phyloP scores from a whole-genome alignment of 192 early-diverging fungal species.

The Lobosporangium transversale region DNA sequence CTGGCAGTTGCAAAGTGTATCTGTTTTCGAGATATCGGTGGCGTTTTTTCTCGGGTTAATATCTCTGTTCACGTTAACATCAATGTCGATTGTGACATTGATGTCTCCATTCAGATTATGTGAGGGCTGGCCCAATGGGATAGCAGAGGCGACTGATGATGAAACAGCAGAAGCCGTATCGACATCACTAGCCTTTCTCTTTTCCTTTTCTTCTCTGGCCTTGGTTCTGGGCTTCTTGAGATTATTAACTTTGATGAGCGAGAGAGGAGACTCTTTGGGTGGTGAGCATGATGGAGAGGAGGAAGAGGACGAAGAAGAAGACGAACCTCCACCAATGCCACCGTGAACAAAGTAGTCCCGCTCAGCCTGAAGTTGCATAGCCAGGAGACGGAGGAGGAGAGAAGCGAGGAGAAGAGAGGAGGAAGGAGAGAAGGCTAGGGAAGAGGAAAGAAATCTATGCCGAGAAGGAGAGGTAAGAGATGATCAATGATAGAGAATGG shows the following conservation, averaged over 20 bases:
- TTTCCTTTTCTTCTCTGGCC: not conserved
- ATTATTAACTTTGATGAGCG: slow-evolving; percentile 15
- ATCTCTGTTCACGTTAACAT: slow-evolving; percentile 2
- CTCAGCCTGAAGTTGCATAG: slow-evolving; percentile 49
- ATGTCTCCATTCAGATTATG: too few species aligned
- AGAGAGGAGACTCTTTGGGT: slow-evolving; percentile 16
- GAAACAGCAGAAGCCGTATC: not conserved
- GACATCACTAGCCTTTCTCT: not conserved
- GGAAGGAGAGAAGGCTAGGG: not conserved
- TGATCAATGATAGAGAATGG: not conserved
- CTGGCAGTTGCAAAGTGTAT: too few species aligned
- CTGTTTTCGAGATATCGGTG: not conserved
- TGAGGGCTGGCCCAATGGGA: too few species aligned
- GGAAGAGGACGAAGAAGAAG: slow-evolving; percentile 37
- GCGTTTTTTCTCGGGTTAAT: not conserved
- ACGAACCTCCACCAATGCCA: slow-evolving; percentile 45
- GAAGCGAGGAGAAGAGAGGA: not conserved
- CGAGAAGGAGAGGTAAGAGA: not conserved
- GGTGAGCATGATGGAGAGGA: slow-evolving; percentile 25
- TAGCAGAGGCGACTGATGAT: too few species aligned
- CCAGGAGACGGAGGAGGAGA: not conserved
- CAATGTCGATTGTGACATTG: not conserved
- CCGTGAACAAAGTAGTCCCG: slow-evolving; percentile 43
- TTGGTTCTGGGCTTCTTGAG: slow-evolving; percentile 31
- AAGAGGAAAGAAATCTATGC: not conserved